phyloP scores from a whole-genome alignment of 1,284 basidiomycete species.

The Sanguinoderma infundibulare region DNA sequence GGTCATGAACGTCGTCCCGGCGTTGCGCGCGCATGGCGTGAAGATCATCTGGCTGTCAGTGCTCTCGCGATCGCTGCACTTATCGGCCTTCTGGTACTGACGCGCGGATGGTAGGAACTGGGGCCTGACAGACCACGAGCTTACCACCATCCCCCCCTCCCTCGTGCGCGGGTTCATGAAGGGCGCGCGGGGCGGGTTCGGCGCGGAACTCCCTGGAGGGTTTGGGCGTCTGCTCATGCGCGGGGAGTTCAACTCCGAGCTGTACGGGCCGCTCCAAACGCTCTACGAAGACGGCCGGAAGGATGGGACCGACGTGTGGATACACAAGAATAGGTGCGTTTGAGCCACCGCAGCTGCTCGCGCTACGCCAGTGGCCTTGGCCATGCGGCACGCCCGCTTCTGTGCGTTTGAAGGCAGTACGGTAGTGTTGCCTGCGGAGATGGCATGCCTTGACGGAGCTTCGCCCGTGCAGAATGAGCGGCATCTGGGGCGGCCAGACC shows the following conservation, averaged over 20 bases:
- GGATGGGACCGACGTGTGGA: constrained; percentile 67
- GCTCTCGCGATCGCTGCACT: constrained; percentile 3
- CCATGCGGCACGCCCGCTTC: not conserved
- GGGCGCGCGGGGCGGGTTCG: constrained; percentile 56
- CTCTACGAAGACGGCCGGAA: constrained; percentile 56
- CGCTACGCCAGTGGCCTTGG: not conserved
- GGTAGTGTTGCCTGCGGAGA: not conserved
- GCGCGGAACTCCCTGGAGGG: constrained; percentile 53
- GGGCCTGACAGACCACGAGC: constrained; percentile 68
- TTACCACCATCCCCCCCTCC: constrained; percentile 64
- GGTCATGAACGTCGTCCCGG: constrained; percentile 51
- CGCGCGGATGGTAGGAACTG: constrained; percentile 54
- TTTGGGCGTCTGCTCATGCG: constrained; percentile 69
- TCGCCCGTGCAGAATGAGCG: constrained; percentile 57
- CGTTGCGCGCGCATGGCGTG: constrained; percentile 54
- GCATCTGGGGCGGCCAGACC: constrained; percentile 65
- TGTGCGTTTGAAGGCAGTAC: not conserved
- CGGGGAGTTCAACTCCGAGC: constrained; percentile 53
- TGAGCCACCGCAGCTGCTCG: not conserved
- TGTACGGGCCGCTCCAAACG: constrained; percentile 64
- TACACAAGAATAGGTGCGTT: constrained; percentile 69
- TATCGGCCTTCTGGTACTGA: not conserved
- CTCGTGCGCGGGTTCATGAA: constrained; percentile 56
- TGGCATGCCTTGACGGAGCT: not conserved
- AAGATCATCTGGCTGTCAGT: constrained; percentile 72